These are phyloP conservation scores for Haplographium delicatum DNA, from an alignment of 495 filamentous ascomycete species.

Conservation along the genomic window DNA sequence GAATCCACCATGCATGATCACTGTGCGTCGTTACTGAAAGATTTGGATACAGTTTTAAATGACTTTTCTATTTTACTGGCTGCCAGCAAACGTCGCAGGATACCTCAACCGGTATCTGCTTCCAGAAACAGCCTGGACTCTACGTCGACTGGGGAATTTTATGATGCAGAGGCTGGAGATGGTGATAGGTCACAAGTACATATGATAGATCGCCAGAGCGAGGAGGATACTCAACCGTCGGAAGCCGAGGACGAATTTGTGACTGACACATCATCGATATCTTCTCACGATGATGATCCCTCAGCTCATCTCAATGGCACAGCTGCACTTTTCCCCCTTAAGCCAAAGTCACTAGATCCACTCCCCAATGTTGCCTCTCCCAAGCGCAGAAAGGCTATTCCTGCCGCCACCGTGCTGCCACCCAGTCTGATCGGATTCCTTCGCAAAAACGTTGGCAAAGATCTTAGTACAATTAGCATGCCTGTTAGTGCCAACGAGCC, in stretches of 20 bases:
- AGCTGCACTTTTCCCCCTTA: constrained; percentile 60
- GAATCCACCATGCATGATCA: constrained; percentile 66
- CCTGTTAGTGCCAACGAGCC: constrained; percentile 96
- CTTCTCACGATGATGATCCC: constrained; percentile 48
- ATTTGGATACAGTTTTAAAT: constrained; percentile 74
- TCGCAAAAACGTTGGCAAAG: constrained; percentile 97
- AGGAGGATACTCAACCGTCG: constrained; percentile 49
- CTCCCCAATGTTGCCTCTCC: constrained; percentile 63
- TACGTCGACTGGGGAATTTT: constrained; percentile 76
- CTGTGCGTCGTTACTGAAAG: constrained; percentile 70
- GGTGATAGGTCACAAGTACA: constrained; percentile 60
- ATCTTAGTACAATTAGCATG: constrained; percentile 93
- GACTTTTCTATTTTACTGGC: constrained; percentile 74
- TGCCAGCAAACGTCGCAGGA: constrained; percentile 73
- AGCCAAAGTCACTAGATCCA: constrained; percentile 69
- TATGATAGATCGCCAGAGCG: constrained; percentile 61
- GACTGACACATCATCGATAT: constrained; percentile 55
- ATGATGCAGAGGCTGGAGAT: constrained; percentile 77
- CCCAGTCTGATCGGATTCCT: constrained; percentile 90
- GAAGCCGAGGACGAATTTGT: constrained; percentile 53
- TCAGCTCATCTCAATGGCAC: constrained; percentile 37
- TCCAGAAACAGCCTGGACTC: constrained; percentile 80
- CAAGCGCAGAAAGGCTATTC: constrained; percentile 63
- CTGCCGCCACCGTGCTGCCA: constrained; percentile 65
- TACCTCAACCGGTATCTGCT: constrained; percentile 42